A percentile compares a stretch with the other conserved stretches of the same genome.
These are phyloP conservation scores for Endothia cerciana DNA, from an alignment of 2,329 filamentous ascomycete species.

Conservation along the genomic window DNA sequence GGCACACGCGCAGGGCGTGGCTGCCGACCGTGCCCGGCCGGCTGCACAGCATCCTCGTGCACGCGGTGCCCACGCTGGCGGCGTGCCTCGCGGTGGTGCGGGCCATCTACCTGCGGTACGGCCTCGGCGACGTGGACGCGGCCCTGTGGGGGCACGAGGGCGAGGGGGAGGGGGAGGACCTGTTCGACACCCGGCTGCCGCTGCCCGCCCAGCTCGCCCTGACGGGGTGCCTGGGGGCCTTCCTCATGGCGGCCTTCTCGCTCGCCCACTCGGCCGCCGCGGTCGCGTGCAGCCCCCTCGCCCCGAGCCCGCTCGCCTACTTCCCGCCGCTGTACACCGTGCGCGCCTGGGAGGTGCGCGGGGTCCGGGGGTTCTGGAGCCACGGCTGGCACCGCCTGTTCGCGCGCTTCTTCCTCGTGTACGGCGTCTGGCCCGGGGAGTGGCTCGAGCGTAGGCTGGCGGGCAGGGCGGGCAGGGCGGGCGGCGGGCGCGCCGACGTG, in stretches of 20 bases:
- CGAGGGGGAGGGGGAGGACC: constrained; percentile 16
- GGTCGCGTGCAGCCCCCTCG: constrained; percentile 43
- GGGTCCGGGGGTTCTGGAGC: constrained; percentile 46
- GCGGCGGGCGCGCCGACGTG: constrained; percentile 43
- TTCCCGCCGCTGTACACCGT: constrained; percentile 49
- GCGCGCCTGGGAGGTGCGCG: constrained; percentile 44
- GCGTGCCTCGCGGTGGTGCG: constrained; percentile 41
- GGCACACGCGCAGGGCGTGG: constrained; percentile 48
- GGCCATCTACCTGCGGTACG: constrained; percentile 37
- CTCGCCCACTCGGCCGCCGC: constrained; percentile 46
- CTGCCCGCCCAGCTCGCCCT: constrained; percentile 40
- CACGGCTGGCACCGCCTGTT: constrained; percentile 50
- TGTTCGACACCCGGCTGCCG: constrained; percentile 42
- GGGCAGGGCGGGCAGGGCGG: constrained; percentile 39
- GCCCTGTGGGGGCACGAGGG: constrained; percentile 11
- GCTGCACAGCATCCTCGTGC: constrained; percentile 44
- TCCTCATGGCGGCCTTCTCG: constrained; percentile 48
- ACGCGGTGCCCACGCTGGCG: constrained; percentile 42
- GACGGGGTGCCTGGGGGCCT: constrained; percentile 45
- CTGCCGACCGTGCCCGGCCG: constrained; percentile 44
- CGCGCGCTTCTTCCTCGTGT: constrained; percentile 48
- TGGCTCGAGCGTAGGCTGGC: constrained; percentile 45
- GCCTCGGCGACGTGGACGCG: constrained; percentile 14
- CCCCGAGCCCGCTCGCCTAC: constrained; percentile 45
- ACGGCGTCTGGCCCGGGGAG: constrained; percentile 49